These are phyloP conservation scores for Suillus ampliporus DNA, from an alignment of 768 basidiomycete genomes.

Conservation along the genomic window DNA sequence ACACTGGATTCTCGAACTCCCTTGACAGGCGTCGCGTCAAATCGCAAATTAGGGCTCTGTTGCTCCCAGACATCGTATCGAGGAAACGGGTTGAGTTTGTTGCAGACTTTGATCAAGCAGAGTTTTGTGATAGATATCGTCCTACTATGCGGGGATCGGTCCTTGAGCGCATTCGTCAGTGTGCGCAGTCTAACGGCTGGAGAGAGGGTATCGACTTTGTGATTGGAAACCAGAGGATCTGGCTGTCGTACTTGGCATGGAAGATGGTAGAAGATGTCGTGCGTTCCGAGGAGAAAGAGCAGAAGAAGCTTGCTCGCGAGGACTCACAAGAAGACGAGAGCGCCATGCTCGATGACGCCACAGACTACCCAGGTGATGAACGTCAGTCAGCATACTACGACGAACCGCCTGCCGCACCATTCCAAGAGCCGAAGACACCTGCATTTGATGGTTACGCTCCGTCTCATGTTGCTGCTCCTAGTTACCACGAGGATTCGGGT, in stretches of 20 bases:
- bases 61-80: conserved; percentile 58
- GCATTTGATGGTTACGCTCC: conserved; percentile 31
- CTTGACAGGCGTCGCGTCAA: conserved; percentile 69
- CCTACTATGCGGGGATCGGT: conserved; percentile 55
- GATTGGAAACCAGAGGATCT: conserved; percentile 57
- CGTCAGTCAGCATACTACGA: conserved; percentile 39
- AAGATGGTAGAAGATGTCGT: conserved; percentile 63
- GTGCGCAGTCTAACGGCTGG: conserved; percentile 58
- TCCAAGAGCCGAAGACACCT: conserved; percentile 35
- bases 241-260: conserved; percentile 62
- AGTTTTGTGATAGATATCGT: conserved; percentile 60
- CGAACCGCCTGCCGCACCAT: conserved; percentile 34
- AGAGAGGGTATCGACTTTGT: conserved; percentile 58
- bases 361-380: conserved; percentile 43
- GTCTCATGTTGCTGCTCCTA: conserved; percentile 28
- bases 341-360: conserved; percentile 43
- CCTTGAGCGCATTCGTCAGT: conserved; percentile 54
- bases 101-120: conserved; percentile 51
- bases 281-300: conserved; percentile 56
- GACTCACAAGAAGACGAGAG: conserved; percentile 55
- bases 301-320: conserved; percentile 45
- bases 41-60: conserved; percentile 56
- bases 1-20: conserved; percentile 64
- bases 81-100: conserved; percentile 56
- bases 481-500: conserved; percentile 39